Conservation (phyloP, 148 eudicot species). For the Silene conica region DNA sequence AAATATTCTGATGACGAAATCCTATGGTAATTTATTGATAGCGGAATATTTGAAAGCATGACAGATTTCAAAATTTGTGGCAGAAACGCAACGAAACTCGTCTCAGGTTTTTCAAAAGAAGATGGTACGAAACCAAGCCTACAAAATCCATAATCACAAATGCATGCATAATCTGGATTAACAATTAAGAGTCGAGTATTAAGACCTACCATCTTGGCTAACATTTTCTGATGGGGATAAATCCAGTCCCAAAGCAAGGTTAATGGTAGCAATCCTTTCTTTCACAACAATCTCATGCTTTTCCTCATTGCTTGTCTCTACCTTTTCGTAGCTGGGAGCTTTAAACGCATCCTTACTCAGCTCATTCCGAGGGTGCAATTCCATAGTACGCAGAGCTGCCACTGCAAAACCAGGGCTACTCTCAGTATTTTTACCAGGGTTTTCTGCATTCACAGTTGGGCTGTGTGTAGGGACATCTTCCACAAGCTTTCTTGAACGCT, state of each 20-base stretch:
- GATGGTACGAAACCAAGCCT: too few species aligned
- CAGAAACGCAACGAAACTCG: not conserved
- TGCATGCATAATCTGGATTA: not conserved
- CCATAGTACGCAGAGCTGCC: not conserved
- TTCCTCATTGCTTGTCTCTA: not conserved
- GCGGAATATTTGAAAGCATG: too few species aligned
- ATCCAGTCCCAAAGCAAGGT: constrained; percentile 27
- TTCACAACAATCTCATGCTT: constrained; percentile 10
- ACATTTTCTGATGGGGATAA: constrained; percentile 39
- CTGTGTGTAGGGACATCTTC: constrained; percentile 27
- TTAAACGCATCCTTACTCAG: constrained; percentile 2
- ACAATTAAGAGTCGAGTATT: not conserved
- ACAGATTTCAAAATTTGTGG: not conserved
- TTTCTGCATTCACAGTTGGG: not conserved
- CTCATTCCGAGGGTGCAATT: not conserved
- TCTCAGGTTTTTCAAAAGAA: too few species aligned
- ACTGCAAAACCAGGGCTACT: not conserved
- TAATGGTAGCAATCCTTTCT: constrained; percentile 14
- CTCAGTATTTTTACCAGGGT: not conserved
- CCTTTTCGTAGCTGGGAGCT: constrained; percentile 2
- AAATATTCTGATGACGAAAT: too few species aligned
- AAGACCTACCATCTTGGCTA: constrained; percentile 32
- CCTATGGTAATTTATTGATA: too few species aligned
- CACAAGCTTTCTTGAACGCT: constrained; percentile 91
- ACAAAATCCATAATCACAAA: not conserved